These are phyloP conservation scores for Salvia rosmarinus DNA, from an alignment of 257 asterid species.

Conservation along the genomic window DNA sequence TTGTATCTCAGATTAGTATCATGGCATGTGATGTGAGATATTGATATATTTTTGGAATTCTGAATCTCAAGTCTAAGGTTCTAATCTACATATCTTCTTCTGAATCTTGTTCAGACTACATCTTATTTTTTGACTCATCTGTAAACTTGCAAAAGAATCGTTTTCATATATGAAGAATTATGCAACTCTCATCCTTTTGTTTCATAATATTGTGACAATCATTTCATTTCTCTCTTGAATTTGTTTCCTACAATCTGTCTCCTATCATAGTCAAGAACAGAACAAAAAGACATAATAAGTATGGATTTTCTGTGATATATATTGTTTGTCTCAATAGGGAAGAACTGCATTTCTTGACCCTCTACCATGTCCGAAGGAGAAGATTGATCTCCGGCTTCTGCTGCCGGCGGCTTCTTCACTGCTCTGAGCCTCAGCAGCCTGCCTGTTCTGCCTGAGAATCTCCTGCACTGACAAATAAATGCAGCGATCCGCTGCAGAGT, in stretches of 20 bases:
- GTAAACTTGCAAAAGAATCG: background rate
- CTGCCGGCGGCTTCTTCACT: conserved; percentile 62
- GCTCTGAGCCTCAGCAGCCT: conserved; percentile 36
- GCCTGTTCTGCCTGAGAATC: conserved; percentile 47
- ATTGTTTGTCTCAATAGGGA: conserved; percentile 47
- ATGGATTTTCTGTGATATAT: background rate
- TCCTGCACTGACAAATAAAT: conserved; percentile 69
- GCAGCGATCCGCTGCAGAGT: conserved; percentile 64
- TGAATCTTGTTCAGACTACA: conserved; percentile 21
- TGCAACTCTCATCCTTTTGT: background rate
- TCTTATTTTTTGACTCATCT: conserved; percentile 1
- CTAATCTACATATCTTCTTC: background rate
- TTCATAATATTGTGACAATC: conserved; percentile 3
- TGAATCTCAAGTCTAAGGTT: conserved; percentile 21
- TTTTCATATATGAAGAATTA: background rate
- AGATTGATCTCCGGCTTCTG: conserved; percentile 66
- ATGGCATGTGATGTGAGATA: conserved; percentile 29
- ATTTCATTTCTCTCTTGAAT: conserved; percentile 11
- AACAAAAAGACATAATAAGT: background rate
- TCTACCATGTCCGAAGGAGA: conserved; percentile 72
- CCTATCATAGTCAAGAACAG: background rate
- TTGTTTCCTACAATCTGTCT: conserved; percentile 32
- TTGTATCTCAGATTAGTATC: conserved; percentile 30
- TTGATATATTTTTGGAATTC: conserved; percentile 14
- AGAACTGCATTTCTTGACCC: conserved; percentile 66